Conservation (phyloP, 2,329 filamentous ascomycete genomes). For the Colletotrichum orchidophilum region DNA sequence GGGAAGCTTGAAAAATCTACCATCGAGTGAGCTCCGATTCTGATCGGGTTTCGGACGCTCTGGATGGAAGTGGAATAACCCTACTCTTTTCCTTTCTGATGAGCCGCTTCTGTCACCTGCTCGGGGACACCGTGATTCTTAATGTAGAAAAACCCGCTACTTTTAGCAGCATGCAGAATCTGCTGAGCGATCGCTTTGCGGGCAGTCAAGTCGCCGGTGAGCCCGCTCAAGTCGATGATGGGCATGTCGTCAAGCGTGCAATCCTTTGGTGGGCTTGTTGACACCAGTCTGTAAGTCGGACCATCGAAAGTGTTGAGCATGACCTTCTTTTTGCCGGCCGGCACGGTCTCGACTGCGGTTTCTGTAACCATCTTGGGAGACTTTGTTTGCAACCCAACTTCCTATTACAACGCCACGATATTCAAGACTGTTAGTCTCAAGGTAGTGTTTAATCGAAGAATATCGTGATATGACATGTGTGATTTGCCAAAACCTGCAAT, state of each 20-base stretch:
- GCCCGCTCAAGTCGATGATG: conserved; percentile 51
- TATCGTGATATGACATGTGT: neutral
- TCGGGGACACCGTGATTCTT: conserved; percentile 53
- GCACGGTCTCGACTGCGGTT: neutral
- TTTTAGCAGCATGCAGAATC: conserved; percentile 50
- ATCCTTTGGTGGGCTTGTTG: conserved; percentile 44
- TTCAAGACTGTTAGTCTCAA: neutral
- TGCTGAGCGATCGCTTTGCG: conserved; percentile 48
- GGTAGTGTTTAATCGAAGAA: neutral
- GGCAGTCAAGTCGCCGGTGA: conserved; percentile 46
- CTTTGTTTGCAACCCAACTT: neutral
- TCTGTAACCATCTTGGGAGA: neutral
- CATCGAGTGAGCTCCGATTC: conserved; percentile 37
- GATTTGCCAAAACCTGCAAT: neutral
- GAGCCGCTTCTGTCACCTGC: conserved; percentile 38
- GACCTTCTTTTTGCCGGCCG: conserved; percentile 15
- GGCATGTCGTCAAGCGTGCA: conserved; percentile 55
- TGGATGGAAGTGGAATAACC: conserved; percentile 39
- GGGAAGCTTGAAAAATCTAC: conserved; percentile 42
- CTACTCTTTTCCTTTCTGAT: conserved; percentile 38
- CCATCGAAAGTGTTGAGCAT: conserved; percentile 23
- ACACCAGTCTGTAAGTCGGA: conserved; percentile 22
- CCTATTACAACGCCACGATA: neutral
- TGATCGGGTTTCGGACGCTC: no score
- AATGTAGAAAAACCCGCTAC: conserved; percentile 58